phyloP scores from a whole-genome alignment of 371 early-diverging fungal genomes.

The Zancudomyces culisetae region DNA sequence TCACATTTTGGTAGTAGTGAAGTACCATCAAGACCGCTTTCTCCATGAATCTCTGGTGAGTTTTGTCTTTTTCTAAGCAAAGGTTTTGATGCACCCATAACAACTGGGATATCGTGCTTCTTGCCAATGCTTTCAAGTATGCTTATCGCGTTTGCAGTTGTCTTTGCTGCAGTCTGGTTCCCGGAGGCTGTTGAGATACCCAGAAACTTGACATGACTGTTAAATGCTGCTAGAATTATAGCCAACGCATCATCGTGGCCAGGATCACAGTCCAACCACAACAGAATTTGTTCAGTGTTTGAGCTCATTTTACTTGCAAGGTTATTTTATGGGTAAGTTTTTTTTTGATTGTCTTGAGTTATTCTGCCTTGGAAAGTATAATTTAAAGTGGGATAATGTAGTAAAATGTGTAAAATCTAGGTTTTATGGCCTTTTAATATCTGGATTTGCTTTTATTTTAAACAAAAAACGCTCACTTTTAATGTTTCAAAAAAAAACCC shows the following conservation, averaged over 20 bases:
- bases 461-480: no score
- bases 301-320: no score
- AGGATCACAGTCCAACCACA: conserved; percentile 23
- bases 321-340: no score
- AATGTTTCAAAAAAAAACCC: no score
- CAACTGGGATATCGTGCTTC: conserved; percentile 10
- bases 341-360: no score
- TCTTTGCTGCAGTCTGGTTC: conserved; percentile 3
- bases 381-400: no score
- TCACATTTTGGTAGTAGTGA: conserved; percentile 5
- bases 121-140: conserved; percentile 16
- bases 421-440: no score
- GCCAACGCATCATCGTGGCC: conserved; percentile 25
- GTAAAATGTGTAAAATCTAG: no score
- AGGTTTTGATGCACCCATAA: conserved; percentile 11
- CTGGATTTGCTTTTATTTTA: no score
- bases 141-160: conserved; percentile 4
- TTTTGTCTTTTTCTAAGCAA: conserved; percentile 8
- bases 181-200: conserved; percentile 11
- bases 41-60: conserved; percentile 14
- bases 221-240: conserved; percentile 13
- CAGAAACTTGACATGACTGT: conserved; percentile 3
- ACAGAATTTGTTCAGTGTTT: no score
- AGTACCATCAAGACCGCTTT: conserved; percentile 14
- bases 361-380: no score